Evolutionary conservation across 1,284 basidiomycete species (phyloP).

Genomic region (Malassezia globosa): DNA sequence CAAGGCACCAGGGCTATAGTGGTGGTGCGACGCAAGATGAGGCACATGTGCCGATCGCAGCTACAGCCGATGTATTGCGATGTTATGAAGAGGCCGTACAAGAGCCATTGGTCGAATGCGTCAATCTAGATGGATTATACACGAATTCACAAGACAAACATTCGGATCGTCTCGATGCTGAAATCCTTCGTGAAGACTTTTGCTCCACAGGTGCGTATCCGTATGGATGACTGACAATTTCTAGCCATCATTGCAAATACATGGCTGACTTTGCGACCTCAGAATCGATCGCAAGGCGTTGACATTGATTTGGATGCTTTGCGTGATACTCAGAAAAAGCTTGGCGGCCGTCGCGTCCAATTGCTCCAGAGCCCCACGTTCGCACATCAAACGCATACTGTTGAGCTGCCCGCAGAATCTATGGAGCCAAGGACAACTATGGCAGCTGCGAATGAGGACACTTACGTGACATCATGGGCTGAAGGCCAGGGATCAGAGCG

Average conservation of each 20-base stretch:
- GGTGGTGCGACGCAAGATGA: not conserved
- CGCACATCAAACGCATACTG: slow-evolving; percentile 1
- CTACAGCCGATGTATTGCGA: slow-evolving; percentile 24
- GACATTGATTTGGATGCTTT: slow-evolving; percentile 33
- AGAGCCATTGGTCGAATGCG: slow-evolving; percentile 27
- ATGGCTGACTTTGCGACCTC: slow-evolving; percentile 22
- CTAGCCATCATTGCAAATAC: slow-evolving; percentile 26
- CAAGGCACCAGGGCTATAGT: slow-evolving; percentile 13
- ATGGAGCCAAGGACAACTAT: not conserved
- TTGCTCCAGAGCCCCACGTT: slow-evolving; percentile 26
- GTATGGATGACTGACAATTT: too few species aligned
- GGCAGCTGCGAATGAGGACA: too few species aligned
- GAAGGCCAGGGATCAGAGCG: slow-evolving; percentile 25
- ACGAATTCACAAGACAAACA: slow-evolving; percentile 21
- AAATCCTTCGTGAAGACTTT: slow-evolving; percentile 32
- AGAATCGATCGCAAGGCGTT: slow-evolving; percentile 26
- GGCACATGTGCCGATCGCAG: slow-evolving; percentile 15
- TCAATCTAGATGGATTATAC: slow-evolving; percentile 31
- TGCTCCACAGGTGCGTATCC: slow-evolving; percentile 19
- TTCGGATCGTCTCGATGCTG: slow-evolving; percentile 23
- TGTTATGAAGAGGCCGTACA: slow-evolving; percentile 37
- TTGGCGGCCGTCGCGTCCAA: slow-evolving; percentile 11
- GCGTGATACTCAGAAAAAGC: slow-evolving; percentile 17
- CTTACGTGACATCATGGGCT: slow-evolving; percentile 21
- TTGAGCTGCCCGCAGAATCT: slow-evolving; percentile 4